Percentiles rank a stretch among this genome's conserved stretches.
phyloP scores from a whole-genome alignment of 805 yeast species.

The Kazachstania martiniae region DNA sequence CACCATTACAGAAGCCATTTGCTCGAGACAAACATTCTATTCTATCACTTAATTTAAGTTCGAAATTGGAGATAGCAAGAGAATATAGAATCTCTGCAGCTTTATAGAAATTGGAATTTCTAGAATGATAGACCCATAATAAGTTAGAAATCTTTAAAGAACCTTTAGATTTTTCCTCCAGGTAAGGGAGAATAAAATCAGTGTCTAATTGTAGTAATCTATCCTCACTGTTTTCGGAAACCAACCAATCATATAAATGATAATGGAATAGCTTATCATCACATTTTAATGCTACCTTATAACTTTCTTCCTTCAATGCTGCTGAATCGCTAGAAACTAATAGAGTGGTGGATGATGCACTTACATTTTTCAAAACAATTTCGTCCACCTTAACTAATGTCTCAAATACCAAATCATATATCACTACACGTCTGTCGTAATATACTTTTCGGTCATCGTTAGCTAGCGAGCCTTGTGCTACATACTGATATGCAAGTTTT shows the following conservation, averaged over 20 bases:
- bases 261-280: constrained; percentile 83
- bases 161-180: constrained; percentile 53
- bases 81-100: constrained; percentile 78
- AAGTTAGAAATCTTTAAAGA: constrained; percentile 69
- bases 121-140: constrained; percentile 83
- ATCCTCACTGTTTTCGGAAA: constrained; percentile 64
- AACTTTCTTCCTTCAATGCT: constrained; percentile 59
- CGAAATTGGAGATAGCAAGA: constrained; percentile 64
- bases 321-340: constrained; percentile 20
- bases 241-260: constrained; percentile 87
- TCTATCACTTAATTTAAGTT: constrained; percentile 56
- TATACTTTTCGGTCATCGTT: constrained; percentile 42
- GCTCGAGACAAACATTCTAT: constrained; percentile 87
- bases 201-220: constrained; percentile 72
- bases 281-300: constrained; percentile 60
- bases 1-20: constrained; percentile 82
- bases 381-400: constrained; percentile 64
- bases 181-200: constrained; percentile 65
- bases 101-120: constrained; percentile 60
- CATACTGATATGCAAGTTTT: constrained; percentile 46
- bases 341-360: constrained; percentile 1
- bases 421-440: constrained; percentile 42
- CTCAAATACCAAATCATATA: constrained; percentile 67
- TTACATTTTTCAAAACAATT: constrained; percentile 35
- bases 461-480: constrained; percentile 38